Evolutionary conservation across 805 yeast genomes (phyloP), one percentile per base, ranked within the genome.

Genomic region (Hanseniaspora mollemarum): DNA sequence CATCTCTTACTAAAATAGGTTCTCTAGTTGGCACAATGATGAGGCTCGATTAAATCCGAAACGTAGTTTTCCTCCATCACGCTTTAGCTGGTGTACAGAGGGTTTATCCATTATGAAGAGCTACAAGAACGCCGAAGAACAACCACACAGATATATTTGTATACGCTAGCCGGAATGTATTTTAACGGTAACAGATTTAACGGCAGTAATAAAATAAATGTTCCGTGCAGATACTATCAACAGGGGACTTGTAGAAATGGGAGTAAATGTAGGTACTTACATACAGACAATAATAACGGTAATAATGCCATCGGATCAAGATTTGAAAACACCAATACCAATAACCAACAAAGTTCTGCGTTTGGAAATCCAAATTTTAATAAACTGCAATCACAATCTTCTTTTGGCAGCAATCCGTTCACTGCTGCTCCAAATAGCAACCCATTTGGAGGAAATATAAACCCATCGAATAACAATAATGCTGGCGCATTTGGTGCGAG

Each of bases 221-320:
- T 41, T 10, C 73, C 72, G 1, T 74, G 78, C 56, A 71, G 65
- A 51, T 75, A 59, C 54, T 74, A 59, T 52, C 71, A 67, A 49
- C 69, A 68, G 51, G 73, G 72, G 42, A 54, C 54, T 46, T 75
- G 80, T 55, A 61, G 62, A 19, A 67, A 66, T 25, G 78, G 79
- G 0, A 60, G 59, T 37, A 61, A 61, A 24, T 75, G 79, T 55
- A 64, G 62, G 13, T 73, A 65, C 55, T 67, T 72, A 1, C 80
- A 75, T 56, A 37, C 21, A 16, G 19, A 5, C 12, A 52, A 44
- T 7, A 46, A 42, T 16, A 49, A 46, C 21, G 50, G 32, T 39
- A 53, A 36, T 32, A 55, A 49, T 18, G 25, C 9, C 8, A 7
- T 36, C 7, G 39, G 39, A n/a, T 36, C 39, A 8, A 21, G 25